A percentile compares a stretch with the other conserved stretches of the same genome.
Conservation (phyloP, 2,329 filamentous ascomycete species). For the Cadophora malorum region DNA sequence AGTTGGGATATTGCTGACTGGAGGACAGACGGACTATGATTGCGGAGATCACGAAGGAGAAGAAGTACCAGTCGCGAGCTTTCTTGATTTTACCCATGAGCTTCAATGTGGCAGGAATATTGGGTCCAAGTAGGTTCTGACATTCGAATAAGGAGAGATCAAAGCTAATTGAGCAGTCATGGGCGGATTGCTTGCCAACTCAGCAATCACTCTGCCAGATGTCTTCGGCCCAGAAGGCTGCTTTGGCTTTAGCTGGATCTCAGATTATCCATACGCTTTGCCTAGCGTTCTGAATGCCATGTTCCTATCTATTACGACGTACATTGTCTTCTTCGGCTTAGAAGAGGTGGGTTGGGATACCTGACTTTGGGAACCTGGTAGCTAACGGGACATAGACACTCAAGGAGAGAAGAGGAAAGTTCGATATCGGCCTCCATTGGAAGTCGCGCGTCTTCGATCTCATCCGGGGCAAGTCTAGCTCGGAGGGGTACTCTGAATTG, state of each 20-base stretch:
- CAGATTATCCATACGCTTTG: conserved; percentile 51
- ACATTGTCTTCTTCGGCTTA: conserved; percentile 45
- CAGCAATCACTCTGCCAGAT: conserved; percentile 46
- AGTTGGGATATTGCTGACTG: no score
- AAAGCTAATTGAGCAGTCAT: conserved; percentile 36
- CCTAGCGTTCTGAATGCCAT: conserved; percentile 48
- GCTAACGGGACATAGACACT: conserved; percentile 37
- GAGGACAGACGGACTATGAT: no score
- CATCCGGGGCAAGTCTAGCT: conserved; percentile 14
- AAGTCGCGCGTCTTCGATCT: not conserved
- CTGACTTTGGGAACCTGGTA: not conserved
- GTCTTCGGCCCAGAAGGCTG: conserved; percentile 46
- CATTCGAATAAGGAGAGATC: no score
- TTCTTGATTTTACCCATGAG: no score
- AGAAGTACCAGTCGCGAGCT: no score
- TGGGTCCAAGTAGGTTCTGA: no score
- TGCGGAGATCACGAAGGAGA: no score
- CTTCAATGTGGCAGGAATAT: no score
- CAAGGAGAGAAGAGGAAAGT: conserved; percentile 39
- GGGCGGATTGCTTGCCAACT: conserved; percentile 53
- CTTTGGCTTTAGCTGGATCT: conserved; percentile 46
- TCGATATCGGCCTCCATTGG: conserved; percentile 34
- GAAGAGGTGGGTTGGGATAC: conserved; percentile 28
- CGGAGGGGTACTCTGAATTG: conserved; percentile 31
- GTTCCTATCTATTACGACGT: conserved; percentile 42